These are phyloP conservation scores for Niebla homalea DNA, from an alignment of 495 filamentous ascomycete species.

Conservation along the genomic window DNA sequence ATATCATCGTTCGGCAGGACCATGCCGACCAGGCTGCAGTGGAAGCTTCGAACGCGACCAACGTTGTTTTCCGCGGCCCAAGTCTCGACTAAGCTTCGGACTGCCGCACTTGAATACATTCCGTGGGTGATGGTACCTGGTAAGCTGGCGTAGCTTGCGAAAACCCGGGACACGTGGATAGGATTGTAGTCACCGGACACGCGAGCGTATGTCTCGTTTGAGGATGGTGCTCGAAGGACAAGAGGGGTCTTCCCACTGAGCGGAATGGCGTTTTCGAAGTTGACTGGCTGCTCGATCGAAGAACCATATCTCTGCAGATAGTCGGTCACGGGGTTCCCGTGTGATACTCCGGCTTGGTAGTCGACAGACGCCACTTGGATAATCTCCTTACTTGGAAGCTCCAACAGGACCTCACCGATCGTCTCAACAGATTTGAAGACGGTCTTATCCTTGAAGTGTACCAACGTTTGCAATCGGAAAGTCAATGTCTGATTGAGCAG, in stretches of 20 bases:
- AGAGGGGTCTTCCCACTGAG: constrained; percentile 84
- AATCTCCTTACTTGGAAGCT: constrained; percentile 93
- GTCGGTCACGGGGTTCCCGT: constrained; percentile 93
- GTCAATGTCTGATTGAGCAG: constrained; percentile 81
- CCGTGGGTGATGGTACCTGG: constrained; percentile 96
- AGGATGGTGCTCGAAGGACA: constrained; percentile 77
- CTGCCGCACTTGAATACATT: constrained; percentile 97
- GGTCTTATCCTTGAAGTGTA: constrained; percentile 87
- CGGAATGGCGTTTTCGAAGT: constrained; percentile 95
- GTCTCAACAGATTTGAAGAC: constrained; percentile 91
- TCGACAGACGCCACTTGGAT: constrained; percentile 93
- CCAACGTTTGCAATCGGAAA: constrained; percentile 87
- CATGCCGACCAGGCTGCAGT: constrained; percentile 92
- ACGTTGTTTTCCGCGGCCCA: constrained; percentile 99
- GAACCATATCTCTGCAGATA: constrained; percentile 86
- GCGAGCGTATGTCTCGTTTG: constrained; percentile 93
- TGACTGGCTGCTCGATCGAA: constrained; percentile 89
- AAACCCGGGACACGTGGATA: constrained; percentile 94
- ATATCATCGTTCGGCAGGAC: constrained; percentile 93
- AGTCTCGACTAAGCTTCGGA: constrained; percentile 95
- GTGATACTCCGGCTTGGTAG: constrained; percentile 77
- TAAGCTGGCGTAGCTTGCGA: constrained; percentile 86
- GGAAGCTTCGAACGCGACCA: constrained; percentile 92
- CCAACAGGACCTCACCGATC: constrained; percentile 79
- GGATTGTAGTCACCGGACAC: constrained; percentile 98